These are phyloP conservation scores for Spathaspora arborariae DNA, from an alignment of 805 yeast species.

Conservation along the genomic window DNA sequence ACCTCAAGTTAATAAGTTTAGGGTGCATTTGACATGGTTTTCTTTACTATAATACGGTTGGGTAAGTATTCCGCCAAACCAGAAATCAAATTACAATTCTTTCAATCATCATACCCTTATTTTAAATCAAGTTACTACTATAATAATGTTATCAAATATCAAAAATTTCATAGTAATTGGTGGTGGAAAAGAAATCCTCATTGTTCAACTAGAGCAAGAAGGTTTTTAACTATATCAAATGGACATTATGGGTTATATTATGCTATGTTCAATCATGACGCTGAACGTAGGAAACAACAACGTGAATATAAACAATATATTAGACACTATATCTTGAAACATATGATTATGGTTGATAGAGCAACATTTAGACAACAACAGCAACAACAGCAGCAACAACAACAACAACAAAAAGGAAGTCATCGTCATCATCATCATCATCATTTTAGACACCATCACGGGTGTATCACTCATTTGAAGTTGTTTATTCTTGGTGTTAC, in stretches of 20 bases:
- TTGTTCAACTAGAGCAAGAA: not conserved
- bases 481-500: slow-evolving; percentile 4
- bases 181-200: slow-evolving; percentile 1
- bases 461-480: not conserved
- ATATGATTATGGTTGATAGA: slow-evolving; percentile 6
- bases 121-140: slow-evolving; percentile 4
- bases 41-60: slow-evolving; percentile 7
- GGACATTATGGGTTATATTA: slow-evolving; percentile 45
- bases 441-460: not conserved
- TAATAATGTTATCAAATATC: slow-evolving; percentile 1
- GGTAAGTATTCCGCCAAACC: slow-evolving; percentile 9
- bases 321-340: slow-evolving; percentile 4
- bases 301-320: slow-evolving; percentile 8
- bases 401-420: no score
- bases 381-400: slow-evolving; percentile 1
- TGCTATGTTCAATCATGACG: slow-evolving; percentile 36
- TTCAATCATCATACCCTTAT: slow-evolving; percentile 15
- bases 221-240: slow-evolving; percentile 22
- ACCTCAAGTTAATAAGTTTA: no score
- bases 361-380: not conserved
- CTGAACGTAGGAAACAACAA: slow-evolving; percentile 8
- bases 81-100: slow-evolving; percentile 11
- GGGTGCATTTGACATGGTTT: slow-evolving; percentile 6
- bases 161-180: not conserved
- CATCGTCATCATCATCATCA: not conserved